Evolutionary conservation across 768 basidiomycete genomes (phyloP).

Genomic region (Antrodiella citrinella): DNA sequence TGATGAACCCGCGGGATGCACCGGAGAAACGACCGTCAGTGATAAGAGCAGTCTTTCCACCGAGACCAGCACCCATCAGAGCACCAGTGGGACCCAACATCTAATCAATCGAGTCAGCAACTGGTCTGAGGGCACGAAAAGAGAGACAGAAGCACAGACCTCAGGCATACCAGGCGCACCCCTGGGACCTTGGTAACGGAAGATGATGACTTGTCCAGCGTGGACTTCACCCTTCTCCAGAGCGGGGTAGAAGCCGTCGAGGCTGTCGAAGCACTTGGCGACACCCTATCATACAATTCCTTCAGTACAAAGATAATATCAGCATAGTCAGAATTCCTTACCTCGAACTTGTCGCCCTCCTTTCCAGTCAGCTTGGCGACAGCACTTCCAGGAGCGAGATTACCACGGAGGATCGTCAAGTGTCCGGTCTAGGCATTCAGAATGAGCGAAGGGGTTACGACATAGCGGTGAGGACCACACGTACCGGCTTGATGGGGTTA

Average conservation of each 20-base stretch:
- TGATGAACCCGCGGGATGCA: constrained; percentile 62
- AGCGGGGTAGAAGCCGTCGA: constrained; percentile 65
- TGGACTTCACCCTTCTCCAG: constrained; percentile 70
- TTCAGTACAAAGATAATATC: not conserved
- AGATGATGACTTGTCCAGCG: constrained; percentile 67
- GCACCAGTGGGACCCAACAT: constrained; percentile 68
- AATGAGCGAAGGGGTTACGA: no score
- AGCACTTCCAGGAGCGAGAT: constrained; percentile 76
- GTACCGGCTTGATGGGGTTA: constrained; percentile 66
- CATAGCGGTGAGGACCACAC: not conserved
- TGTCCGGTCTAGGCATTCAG: constrained; percentile 51
- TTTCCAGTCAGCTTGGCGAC: constrained; percentile 94
- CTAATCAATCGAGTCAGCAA: constrained; percentile 5
- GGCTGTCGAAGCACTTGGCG: constrained; percentile 44
- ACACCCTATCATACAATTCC: constrained; percentile 37
- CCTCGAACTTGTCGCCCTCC: constrained; percentile 81
- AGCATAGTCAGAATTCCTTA: constrained; percentile 20
- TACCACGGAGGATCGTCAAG: constrained; percentile 82
- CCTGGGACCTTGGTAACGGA: constrained; percentile 86
- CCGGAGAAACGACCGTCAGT: constrained; percentile 90
- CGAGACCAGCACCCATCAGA: constrained; percentile 77
- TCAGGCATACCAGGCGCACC: constrained; percentile 93
- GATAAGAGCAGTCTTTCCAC: constrained; percentile 70
- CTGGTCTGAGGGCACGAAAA: not conserved
- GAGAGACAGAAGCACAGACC: constrained; percentile 23